A percentile compares a stretch with the other conserved stretches of the same genome.
These are phyloP conservation scores for Euphrasia confusa DNA, from an alignment of 257 asterid species.

Conservation along the genomic window DNA sequence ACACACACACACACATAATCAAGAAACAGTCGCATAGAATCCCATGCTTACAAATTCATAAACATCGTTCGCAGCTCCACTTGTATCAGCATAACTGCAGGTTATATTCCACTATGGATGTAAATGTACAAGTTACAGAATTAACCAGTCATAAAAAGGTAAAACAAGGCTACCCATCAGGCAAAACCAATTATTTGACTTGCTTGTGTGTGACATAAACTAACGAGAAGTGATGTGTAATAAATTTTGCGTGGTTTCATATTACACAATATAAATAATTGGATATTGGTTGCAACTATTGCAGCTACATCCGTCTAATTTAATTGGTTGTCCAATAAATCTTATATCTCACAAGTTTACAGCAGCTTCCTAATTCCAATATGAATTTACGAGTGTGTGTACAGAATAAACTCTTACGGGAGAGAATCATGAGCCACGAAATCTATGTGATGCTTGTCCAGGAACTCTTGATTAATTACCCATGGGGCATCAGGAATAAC, in stretches of 20 bases:
- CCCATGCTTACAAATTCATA: slow-evolving; percentile 58
- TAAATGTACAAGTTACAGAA: neutral
- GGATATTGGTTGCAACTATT: neutral
- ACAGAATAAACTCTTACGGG: slow-evolving; percentile 56
- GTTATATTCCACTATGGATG: slow-evolving; percentile 5
- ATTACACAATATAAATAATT: neutral
- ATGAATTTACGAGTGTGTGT: slow-evolving; percentile 3
- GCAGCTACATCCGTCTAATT: neutral
- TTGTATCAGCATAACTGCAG: slow-evolving; percentile 61
- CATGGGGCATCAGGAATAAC: slow-evolving; percentile 98
- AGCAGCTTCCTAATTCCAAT: neutral
- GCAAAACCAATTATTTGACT: slow-evolving; percentile 4
- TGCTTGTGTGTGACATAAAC: neutral
- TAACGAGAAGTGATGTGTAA: neutral
- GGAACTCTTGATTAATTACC: slow-evolving; percentile 85
- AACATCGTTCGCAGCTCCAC: slow-evolving; percentile 71
- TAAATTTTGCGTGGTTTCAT: neutral
- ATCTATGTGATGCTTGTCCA: slow-evolving; percentile 78
- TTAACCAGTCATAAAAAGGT: neutral
- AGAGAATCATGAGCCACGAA: slow-evolving; percentile 97
- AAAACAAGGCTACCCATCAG: slow-evolving; percentile 24
- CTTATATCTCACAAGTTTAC: neutral
- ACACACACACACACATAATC: neutral
- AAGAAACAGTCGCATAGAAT: neutral
- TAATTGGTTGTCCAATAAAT: neutral